Percentiles rank a stretch among this genome's conserved stretches.
Conservation (phyloP, 495 filamentous ascomycete genomes). For the Penicillium herquei region DNA sequence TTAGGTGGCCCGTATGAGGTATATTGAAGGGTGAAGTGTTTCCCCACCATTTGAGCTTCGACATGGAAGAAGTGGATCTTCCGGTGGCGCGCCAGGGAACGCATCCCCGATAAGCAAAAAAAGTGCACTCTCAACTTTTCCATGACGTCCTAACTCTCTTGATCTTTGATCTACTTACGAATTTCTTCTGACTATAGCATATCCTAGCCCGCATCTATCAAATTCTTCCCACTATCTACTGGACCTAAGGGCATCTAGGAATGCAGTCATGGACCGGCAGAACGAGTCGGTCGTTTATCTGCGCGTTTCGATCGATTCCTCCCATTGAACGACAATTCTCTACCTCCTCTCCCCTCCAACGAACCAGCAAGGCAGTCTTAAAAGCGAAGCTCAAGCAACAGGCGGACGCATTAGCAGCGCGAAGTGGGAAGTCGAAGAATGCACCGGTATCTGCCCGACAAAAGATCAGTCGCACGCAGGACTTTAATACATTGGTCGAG, state of each 20-base stretch:
- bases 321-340: slow-evolving; percentile 32
- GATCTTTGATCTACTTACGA: no score
- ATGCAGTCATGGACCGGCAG: slow-evolving; percentile 42
- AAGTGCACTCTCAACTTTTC: slow-evolving; percentile 4
- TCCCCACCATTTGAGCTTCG: slow-evolving; percentile 34
- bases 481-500: slow-evolving; percentile 32
- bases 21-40: slow-evolving; percentile 27
- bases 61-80: slow-evolving; percentile 25
- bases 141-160: no score
- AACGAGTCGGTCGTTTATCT: slow-evolving; percentile 37
- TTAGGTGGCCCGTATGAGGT: slow-evolving; percentile 26
- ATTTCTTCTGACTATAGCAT: no score
- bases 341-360: slow-evolving; percentile 28
- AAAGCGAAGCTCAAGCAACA: slow-evolving; percentile 1
- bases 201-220: not conserved
- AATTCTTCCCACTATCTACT: not conserved
- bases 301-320: slow-evolving; percentile 27
- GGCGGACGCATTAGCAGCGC: not conserved
- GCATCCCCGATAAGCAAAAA: slow-evolving; percentile 23
- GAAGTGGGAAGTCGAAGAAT: slow-evolving; percentile 2
- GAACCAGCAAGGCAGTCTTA: slow-evolving; percentile 18
- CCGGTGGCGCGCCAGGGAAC: slow-evolving; percentile 25
- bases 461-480: slow-evolving; percentile 15
- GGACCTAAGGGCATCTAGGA: slow-evolving; percentile 10
- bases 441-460: slow-evolving; percentile 7